These are phyloP conservation scores for Medicago ruthenica DNA, from an alignment of 306 rosid species.

Conservation along the genomic window DNA sequence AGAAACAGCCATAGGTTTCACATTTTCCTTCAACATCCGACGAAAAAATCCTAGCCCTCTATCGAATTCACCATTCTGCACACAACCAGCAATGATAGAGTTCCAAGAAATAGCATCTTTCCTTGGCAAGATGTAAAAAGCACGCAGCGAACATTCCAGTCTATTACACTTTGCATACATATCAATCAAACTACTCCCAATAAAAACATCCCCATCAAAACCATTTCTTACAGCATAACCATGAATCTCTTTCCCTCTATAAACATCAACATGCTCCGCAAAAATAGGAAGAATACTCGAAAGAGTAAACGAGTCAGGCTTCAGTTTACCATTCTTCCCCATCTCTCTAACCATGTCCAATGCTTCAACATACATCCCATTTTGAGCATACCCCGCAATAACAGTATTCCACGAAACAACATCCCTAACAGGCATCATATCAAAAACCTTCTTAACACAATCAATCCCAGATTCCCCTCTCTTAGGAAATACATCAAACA, in stretches of 20 bases:
- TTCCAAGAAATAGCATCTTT: constrained; percentile 81
- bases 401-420: constrained; percentile 93
- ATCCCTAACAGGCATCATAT: constrained; percentile 67
- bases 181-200: constrained; percentile 85
- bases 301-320: constrained; percentile 77
- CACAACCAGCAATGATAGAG: constrained; percentile 85
- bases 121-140: constrained; percentile 54
- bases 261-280: constrained; percentile 64
- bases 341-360: constrained; percentile 64
- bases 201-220: constrained; percentile 67
- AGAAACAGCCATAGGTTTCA: constrained; percentile 65
- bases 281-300: constrained; percentile 84
- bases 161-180: constrained; percentile 85
- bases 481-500: constrained; percentile 45
- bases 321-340: constrained; percentile 57
- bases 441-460: constrained; percentile 68
- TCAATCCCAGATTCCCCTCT: not conserved
- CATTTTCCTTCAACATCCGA: constrained; percentile 62
- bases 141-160: constrained; percentile 53
- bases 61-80: constrained; percentile 80
- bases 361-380: constrained; percentile 66
- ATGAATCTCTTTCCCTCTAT: constrained; percentile 89
- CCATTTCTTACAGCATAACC: constrained; percentile 70
- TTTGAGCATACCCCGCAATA: constrained; percentile 70
- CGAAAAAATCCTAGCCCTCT: constrained; percentile 66